These are phyloP conservation scores for Aspergillus ustus DNA, from an alignment of 2,329 filamentous ascomycete species.

Conservation along the genomic window DNA sequence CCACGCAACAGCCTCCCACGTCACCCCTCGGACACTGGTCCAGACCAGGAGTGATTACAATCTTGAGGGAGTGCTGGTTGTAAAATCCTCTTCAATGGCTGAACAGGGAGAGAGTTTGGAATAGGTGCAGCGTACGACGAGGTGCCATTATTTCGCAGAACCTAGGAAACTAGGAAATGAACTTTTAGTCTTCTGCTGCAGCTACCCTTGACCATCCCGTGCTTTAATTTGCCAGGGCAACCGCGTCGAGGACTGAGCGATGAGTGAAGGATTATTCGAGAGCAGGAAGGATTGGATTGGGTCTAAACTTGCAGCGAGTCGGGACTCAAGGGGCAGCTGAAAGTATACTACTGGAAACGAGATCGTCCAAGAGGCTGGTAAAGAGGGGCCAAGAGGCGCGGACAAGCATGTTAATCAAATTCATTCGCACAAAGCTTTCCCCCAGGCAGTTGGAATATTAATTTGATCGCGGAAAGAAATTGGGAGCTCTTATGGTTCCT, in stretches of 20 bases:
- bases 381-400: slow-evolving; percentile 13
- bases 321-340: slow-evolving; percentile 14
- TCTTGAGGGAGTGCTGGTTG: not conserved
- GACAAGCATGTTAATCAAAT: slow-evolving; percentile 12
- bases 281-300: not conserved
- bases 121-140: not conserved
- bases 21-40: slow-evolving; percentile 8
- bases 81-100: not conserved
- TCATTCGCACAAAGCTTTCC: slow-evolving; percentile 6
- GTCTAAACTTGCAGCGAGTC: not conserved
- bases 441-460: not conserved
- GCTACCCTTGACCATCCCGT: not conserved
- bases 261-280: not conserved
- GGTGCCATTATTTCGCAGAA: not conserved
- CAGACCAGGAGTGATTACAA: not conserved
- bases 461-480: not conserved
- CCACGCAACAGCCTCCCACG: slow-evolving; percentile 21
- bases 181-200: not conserved
- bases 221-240: not conserved
- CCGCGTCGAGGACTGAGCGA: not conserved
- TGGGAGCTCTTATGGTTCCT: slow-evolving; percentile 4
- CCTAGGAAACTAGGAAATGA: not conserved
- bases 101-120: not conserved
- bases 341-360: slow-evolving; percentile 14
- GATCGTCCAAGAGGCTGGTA: slow-evolving; percentile 25